Percentiles rank a stretch among this genome's conserved stretches.
Evolutionary conservation across 1,139 yeast genomes (phyloP).

Genomic region (Meyerozyma athensensis): DNA sequence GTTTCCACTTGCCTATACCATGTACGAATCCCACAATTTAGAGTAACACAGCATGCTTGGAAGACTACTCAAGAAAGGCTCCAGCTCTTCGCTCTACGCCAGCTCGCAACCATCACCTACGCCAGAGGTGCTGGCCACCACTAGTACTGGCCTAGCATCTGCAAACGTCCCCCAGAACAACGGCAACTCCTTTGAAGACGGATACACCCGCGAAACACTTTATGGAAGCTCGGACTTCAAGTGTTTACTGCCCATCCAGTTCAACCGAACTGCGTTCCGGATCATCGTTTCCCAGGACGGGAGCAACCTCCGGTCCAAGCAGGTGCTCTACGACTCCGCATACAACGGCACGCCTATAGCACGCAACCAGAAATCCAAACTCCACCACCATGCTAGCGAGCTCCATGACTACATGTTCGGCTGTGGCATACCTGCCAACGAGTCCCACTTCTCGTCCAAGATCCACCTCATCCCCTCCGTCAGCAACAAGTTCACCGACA

Average conservation of each 20-base stretch:
- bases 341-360: conserved; percentile 11
- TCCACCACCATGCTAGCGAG: conserved; percentile 40
- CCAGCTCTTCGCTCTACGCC: background rate
- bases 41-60: too few relatives aligned
- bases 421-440: conserved; percentile 50
- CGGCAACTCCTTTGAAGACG: conserved; percentile 33
- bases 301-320: conserved; percentile 44
- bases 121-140: background rate
- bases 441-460: conserved; percentile 41
- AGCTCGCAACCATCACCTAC: background rate
- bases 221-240: conserved; percentile 36
- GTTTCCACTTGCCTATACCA: too few relatives aligned
- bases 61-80: background rate
- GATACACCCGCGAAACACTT: conserved; percentile 38
- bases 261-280: conserved; percentile 36
- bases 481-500: conserved; percentile 24
- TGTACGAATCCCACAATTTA: too few relatives aligned
- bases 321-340: conserved; percentile 45
- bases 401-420: conserved; percentile 54
- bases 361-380: conserved; percentile 11
- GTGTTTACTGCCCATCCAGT: conserved; percentile 25
- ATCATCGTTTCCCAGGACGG: conserved; percentile 50
- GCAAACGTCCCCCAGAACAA: conserved; percentile 2
- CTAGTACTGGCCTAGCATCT: too few relatives aligned
- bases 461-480: conserved; percentile 44